Conservation (phyloP, 257 asterid species). For the Scutellaria baicalensis region DNA sequence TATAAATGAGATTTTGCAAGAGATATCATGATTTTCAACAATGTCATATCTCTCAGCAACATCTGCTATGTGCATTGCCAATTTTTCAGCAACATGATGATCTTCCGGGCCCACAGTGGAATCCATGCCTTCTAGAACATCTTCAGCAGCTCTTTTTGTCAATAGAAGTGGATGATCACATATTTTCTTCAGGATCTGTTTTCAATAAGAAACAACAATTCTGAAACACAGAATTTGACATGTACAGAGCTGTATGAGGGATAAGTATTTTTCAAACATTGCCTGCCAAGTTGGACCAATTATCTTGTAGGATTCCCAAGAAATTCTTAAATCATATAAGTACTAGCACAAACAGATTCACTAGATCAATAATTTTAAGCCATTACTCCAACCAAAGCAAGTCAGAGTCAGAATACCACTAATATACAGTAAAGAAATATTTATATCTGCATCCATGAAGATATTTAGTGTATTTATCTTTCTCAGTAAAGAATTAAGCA, state of each 20-base stretch:
- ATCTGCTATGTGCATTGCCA: constrained; percentile 91
- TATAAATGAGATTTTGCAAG: constrained; percentile 85
- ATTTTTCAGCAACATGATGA: constrained; percentile 67
- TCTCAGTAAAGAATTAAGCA: background rate
- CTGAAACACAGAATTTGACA: background rate
- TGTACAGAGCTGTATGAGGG: background rate
- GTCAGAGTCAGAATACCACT: background rate
- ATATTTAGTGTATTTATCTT: background rate
- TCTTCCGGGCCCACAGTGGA: constrained; percentile 55
- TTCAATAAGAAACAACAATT: constrained; percentile 6
- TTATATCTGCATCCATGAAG: background rate
- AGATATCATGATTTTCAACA: constrained; percentile 55
- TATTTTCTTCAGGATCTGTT: constrained; percentile 84
- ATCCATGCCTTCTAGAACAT: constrained; percentile 95
- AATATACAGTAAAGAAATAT: background rate
- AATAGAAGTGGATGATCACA: constrained; percentile 92
- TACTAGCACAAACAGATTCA: background rate
- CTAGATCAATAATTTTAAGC: background rate
- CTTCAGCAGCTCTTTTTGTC: constrained; percentile 98
- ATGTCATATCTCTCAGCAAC: constrained; percentile 68
- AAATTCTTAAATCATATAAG: background rate
- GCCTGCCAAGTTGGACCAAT: background rate
- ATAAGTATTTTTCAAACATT: background rate
- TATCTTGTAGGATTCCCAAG: too few relatives aligned
- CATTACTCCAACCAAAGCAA: background rate